Evolutionary conservation across 495 filamentous ascomycete species (phyloP).

Genomic region (Neurospora sp.): DNA sequence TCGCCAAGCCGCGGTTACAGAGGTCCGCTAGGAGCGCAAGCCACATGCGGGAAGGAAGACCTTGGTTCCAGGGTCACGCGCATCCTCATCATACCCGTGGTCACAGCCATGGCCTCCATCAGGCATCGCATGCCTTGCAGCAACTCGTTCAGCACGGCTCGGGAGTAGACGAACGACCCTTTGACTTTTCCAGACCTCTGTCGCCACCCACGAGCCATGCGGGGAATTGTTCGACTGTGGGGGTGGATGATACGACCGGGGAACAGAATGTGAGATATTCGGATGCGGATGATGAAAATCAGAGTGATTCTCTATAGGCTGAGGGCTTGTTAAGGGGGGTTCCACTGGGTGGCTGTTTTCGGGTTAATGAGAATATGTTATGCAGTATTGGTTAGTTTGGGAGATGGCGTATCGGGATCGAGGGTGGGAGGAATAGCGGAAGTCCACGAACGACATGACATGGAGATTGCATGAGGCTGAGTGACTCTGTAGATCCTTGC

Average conservation of each 20-base stretch:
- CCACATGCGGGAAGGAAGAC: constrained; percentile 15
- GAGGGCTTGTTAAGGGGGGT: background rate
- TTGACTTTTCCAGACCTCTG: constrained; percentile 26
- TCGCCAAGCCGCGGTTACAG: constrained; percentile 15
- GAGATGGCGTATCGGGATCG: background rate
- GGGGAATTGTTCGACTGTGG: constrained; percentile 9
- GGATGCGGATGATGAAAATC: background rate
- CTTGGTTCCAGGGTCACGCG: constrained; percentile 2
- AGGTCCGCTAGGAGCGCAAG: constrained; percentile 17
- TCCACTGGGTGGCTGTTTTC: background rate
- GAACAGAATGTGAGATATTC: background rate
- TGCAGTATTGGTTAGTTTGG: background rate
- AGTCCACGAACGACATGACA: background rate
- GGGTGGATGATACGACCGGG: constrained; percentile 1
- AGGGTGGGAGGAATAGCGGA: background rate
- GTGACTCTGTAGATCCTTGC: background rate
- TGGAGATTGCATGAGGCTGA: background rate
- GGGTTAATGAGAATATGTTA: background rate
- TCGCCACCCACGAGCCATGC: constrained; percentile 9
- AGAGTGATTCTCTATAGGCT: background rate
- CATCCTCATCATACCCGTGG: constrained; percentile 3
- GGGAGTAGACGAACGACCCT: background rate
- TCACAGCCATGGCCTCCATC: background rate
- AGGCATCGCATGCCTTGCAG: constrained; percentile 9
- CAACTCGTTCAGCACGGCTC: constrained; percentile 3